These are phyloP conservation scores for Penicillium capsulatum DNA, from an alignment of 2,329 filamentous ascomycete genomes.

Conservation along the genomic window DNA sequence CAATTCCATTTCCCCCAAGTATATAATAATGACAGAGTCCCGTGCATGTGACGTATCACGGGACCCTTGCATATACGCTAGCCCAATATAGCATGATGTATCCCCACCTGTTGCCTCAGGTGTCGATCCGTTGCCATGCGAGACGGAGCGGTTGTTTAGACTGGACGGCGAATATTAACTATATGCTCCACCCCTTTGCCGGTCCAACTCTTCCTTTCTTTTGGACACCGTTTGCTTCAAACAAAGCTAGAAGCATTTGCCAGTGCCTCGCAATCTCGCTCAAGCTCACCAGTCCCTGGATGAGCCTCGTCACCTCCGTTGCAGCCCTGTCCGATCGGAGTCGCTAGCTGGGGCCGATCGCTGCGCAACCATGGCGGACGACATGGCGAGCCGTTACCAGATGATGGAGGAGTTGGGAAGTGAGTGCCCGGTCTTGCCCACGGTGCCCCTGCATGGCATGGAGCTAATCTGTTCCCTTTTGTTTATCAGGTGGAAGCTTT, in stretches of 20 bases:
- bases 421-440: constrained; percentile 48
- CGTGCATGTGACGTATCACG: constrained; percentile 4
- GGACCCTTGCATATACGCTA: constrained; percentile 16
- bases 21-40: not conserved
- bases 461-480: constrained; percentile 19
- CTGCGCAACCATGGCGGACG: constrained; percentile 37
- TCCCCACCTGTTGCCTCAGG: constrained; percentile 14
- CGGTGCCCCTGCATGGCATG: constrained; percentile 4
- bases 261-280: constrained; percentile 5
- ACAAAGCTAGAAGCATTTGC: constrained; percentile 1
- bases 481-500: constrained; percentile 75
- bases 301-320: constrained; percentile 14
- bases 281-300: constrained; percentile 12
- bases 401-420: constrained; percentile 94
- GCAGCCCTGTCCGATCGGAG: constrained; percentile 17
- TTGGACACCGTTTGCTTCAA: constrained; percentile 5
- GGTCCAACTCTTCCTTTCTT: constrained; percentile 10
- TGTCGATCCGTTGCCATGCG: constrained; percentile 18
- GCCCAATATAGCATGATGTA: constrained; percentile 3
- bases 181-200: constrained; percentile 23
- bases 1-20: not conserved
- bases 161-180: constrained; percentile 17
- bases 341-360: constrained; percentile 15
- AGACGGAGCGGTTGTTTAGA: constrained; percentile 23
- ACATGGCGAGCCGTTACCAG: constrained; percentile 81